phyloP scores from a whole-genome alignment of 768 basidiomycete genomes.

The Wakefieldia striispora region DNA sequence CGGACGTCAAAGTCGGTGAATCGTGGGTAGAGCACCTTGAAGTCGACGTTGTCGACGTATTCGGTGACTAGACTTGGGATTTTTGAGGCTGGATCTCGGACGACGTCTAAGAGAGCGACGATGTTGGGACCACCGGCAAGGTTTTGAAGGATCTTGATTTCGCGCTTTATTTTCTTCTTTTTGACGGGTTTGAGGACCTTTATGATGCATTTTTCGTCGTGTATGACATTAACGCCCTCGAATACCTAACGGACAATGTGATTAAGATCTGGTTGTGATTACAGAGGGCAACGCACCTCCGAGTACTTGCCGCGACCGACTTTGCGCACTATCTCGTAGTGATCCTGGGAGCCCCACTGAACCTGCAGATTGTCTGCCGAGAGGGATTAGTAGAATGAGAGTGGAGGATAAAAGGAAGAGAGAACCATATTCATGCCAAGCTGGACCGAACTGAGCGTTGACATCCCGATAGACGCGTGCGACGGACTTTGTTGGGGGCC shows the following conservation, averaged over 20 bases:
- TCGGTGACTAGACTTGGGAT: conserved; percentile 97
- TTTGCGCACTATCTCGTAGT: conserved; percentile 97
- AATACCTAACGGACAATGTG: conserved; percentile 59
- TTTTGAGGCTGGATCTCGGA: conserved; percentile 93
- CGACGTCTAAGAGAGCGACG: conserved; percentile 90
- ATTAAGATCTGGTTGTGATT: conserved; percentile 14
- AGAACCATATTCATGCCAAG: conserved; percentile 96
- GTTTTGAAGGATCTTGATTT: conserved; percentile 98
- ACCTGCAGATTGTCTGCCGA: conserved; percentile 86
- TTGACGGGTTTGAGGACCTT: conserved; percentile 99
- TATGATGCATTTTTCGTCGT: conserved; percentile 94
- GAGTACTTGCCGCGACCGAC: conserved; percentile 95
- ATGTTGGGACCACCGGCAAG: conserved; percentile 95
- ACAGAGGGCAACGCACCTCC: conserved; percentile 53
- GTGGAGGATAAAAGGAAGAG: conserved; percentile 5
- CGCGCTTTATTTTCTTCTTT: conserved; percentile 99
- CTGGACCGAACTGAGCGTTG: conserved; percentile 80
- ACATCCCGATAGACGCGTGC: conserved; percentile 88
- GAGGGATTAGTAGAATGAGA: conserved; percentile 13
- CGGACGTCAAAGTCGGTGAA: conserved; percentile 96
- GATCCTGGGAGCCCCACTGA: conserved; percentile 97
- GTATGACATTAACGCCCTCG: conserved; percentile 88
- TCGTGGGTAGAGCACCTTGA: conserved; percentile 93
- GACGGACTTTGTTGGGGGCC: conserved; percentile 72
- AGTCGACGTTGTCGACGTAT: conserved; percentile 98